Evolutionary conservation across 805 yeast genomes (phyloP), one percentile per base, ranked within the genome.

Genomic region (Cyberlindnera sargentensis): DNA sequence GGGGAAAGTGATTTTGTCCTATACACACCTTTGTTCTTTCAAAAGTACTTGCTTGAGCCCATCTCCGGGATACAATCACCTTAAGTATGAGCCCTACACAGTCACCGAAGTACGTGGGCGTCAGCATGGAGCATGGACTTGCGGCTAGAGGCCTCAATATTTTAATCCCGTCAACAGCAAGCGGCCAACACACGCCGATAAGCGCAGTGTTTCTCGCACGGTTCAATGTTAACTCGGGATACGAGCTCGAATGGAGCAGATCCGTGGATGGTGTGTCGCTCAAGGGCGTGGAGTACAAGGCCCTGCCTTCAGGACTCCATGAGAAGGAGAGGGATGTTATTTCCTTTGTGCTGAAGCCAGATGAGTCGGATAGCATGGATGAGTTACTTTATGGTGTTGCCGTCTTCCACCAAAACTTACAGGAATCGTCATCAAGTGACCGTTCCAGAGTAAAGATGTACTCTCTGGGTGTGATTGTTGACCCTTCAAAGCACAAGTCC

Each of bases 251-350:
- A 42, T 74, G 80, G 79, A 60, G 64, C 46, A 55, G 61, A 36
- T 55, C 58, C 1, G 39, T 56, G 6, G 63, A 61, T 36, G 55
- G 58, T 4, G 45, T 57, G 11, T 48, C 67, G 0, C 53, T 76
- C 26, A 60, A 67, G 29, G 72, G 73, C 9, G 55, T 82, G 4
- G 89, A 82, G 59, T 82, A 72, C 61, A 75, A 78, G 49, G 67
- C 80, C n/a, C 61, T 82, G 36, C 89, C 89, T 0, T 78, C 86
- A 0, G 88, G 90, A 1, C 64, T 80, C 3, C 89, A 82, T 53
- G 68, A 74, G 10, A 66, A 67, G 3, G 58, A 60, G 23, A 44
- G 53, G 10, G 89, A 82, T 53, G 72, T 75, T 2, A 67, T 82
- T 1, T 73, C 75, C 41, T 81, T 82, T 60, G 71, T 69, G 3